Evolutionary conservation across 768 basidiomycete species (phyloP).

Genomic region (Melanogaster broomeanus): DNA sequence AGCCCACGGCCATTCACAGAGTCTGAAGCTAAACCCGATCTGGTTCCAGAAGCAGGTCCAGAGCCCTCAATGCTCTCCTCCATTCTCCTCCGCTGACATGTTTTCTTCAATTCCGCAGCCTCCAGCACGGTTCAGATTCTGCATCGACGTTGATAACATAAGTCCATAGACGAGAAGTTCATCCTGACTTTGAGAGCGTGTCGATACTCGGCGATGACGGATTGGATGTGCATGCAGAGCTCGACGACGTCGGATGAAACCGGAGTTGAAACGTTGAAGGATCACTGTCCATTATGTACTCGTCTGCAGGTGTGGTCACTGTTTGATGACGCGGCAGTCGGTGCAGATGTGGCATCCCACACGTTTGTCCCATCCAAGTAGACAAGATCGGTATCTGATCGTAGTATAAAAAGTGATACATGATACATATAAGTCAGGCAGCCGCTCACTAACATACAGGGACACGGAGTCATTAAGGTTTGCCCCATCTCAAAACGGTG

Average conservation of each 20-base stretch:
- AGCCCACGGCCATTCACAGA: conserved; percentile 36
- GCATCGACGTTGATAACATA: conserved; percentile 76
- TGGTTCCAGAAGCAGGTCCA: too few relatives aligned
- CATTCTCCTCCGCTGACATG: conserved; percentile 45
- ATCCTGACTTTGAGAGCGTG: conserved; percentile 49
- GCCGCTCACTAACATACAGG: conserved; percentile 44
- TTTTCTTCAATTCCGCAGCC: conserved; percentile 69
- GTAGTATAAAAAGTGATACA: not conserved
- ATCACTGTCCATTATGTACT: conserved; percentile 49
- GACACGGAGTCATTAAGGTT: conserved; percentile 53
- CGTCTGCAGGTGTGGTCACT: conserved; percentile 27
- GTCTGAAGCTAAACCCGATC: conserved; percentile 25
- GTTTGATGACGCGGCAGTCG: too few relatives aligned
- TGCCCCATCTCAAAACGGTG: conserved; percentile 52
- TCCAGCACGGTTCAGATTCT: conserved; percentile 81
- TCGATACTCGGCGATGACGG: conserved; percentile 70
- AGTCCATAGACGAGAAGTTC: conserved; percentile 68
- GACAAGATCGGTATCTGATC: conserved; percentile 53
- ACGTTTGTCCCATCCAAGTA: conserved; percentile 40
- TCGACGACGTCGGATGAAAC: conserved; percentile 56
- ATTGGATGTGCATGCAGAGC: conserved; percentile 65
- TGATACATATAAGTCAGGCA: not conserved
- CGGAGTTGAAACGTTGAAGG: conserved; percentile 7
- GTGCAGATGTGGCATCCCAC: conserved; percentile 67
- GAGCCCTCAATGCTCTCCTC: conserved; percentile 29